Conservation (phyloP, 2,329 filamentous ascomycete genomes). For the Cordyceps pruinosa region DNA sequence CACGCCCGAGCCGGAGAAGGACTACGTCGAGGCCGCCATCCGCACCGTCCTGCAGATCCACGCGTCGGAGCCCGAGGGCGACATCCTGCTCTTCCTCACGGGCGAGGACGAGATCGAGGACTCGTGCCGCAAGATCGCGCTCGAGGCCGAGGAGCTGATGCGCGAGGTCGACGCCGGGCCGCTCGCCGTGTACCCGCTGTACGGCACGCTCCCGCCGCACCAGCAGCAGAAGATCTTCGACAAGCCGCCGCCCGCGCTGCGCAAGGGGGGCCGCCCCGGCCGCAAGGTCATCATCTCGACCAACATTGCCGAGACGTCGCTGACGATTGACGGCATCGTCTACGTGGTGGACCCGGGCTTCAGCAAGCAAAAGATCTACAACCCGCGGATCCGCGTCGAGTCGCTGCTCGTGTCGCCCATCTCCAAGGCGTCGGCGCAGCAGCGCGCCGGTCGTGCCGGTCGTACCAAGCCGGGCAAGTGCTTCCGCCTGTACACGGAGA, state of each 20-base stretch:
- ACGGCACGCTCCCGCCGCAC: slow-evolving; percentile 83
- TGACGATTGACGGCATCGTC: slow-evolving; percentile 98
- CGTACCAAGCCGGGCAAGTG: slow-evolving; percentile 98
- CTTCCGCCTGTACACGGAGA: slow-evolving; percentile 93
- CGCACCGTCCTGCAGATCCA: slow-evolving; percentile 96
- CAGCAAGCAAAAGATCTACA: slow-evolving; percentile 99
- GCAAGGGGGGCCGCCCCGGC: slow-evolving; percentile 74
- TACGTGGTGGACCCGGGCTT: slow-evolving; percentile 99
- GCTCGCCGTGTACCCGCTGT: slow-evolving; percentile 84
- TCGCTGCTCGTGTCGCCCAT: slow-evolving; percentile 96
- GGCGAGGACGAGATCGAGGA: slow-evolving; percentile 99
- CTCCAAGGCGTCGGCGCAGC: slow-evolving; percentile 93
- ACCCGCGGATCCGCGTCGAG: slow-evolving; percentile 91
- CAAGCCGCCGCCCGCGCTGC: slow-evolving; percentile 67
- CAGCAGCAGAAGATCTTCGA: slow-evolving; percentile 97
- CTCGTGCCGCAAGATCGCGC: slow-evolving; percentile 79
- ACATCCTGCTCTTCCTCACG: slow-evolving; percentile 90
- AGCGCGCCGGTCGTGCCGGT: slow-evolving; percentile 96
- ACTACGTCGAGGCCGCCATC: slow-evolving; percentile 93
- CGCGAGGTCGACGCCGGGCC: slow-evolving; percentile 88
- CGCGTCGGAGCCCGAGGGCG: slow-evolving; percentile 83
- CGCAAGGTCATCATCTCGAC: slow-evolving; percentile 91
- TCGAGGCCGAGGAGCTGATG: slow-evolving; percentile 88
- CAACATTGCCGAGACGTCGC: slow-evolving; percentile 94
- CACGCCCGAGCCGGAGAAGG: slow-evolving; percentile 88